These are phyloP conservation scores for Pseudogymnoascus sp. DNA, from an alignment of 2,329 filamentous ascomycete genomes.

Conservation along the genomic window DNA sequence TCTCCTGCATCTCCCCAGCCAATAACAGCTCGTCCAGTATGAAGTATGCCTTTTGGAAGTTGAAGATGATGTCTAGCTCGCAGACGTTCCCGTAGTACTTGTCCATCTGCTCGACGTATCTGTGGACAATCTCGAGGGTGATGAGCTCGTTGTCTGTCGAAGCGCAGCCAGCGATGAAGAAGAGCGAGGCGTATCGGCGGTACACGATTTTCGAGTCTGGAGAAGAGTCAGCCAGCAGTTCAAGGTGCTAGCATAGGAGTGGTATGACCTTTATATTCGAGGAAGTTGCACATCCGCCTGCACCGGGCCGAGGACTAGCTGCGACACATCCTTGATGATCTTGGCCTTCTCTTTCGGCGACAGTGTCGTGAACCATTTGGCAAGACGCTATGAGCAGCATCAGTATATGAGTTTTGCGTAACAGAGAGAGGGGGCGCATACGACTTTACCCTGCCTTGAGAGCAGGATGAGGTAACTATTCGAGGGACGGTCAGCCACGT, in stretches of 20 bases:
- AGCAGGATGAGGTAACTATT: slow-evolving; percentile 91
- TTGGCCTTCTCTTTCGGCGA: slow-evolving; percentile 98
- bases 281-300: slow-evolving; percentile 99
- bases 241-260: slow-evolving; percentile 1
- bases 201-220: slow-evolving; percentile 83
- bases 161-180: slow-evolving; percentile 96
- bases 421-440: slow-evolving; percentile 48
- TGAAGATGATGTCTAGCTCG: slow-evolving; percentile 99
- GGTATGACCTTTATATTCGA: slow-evolving; percentile 88
- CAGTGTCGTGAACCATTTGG: slow-evolving; percentile 98
- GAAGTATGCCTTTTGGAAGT: slow-evolving; percentile 99
- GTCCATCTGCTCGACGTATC: slow-evolving; percentile 99
- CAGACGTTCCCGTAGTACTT: slow-evolving; percentile 99
- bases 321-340: slow-evolving; percentile 99
- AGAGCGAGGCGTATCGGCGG: slow-evolving; percentile 94
- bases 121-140: slow-evolving; percentile 95
- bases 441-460: slow-evolving; percentile 98
- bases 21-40: slow-evolving; percentile 94
- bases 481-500: slow-evolving; percentile 1
- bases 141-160: slow-evolving; percentile 98
- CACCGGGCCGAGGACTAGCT: slow-evolving; percentile 91
- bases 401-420: slow-evolving; percentile 11
- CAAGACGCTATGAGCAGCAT: slow-evolving; percentile 64
- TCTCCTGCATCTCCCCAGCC: slow-evolving; percentile 96
- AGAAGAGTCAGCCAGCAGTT: background rate